A percentile compares a stretch with the other conserved stretches of the same genome.
Evolutionary conservation across 2,329 filamentous ascomycete genomes (phyloP).

Genomic region (Grosmannia clavigera): DNA sequence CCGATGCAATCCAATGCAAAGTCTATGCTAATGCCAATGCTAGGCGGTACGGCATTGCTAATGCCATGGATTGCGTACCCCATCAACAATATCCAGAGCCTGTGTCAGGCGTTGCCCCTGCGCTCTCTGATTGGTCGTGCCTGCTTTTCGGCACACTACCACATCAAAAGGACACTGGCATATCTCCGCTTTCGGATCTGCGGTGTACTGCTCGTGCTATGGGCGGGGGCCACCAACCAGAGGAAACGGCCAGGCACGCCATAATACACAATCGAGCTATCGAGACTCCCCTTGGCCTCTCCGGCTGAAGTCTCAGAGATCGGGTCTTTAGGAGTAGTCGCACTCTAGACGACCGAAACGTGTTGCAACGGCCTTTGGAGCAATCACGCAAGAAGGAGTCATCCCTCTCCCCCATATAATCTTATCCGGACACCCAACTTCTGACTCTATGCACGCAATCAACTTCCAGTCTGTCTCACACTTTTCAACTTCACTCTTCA

Average conservation of each 20-base stretch:
- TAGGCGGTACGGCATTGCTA: no score
- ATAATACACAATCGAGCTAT: background rate
- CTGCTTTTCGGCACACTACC: background rate
- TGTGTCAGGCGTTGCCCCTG: background rate
- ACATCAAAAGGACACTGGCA: background rate
- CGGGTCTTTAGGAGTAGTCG: background rate
- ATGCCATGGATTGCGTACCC: no score
- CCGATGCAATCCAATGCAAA: background rate
- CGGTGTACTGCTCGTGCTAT: background rate
- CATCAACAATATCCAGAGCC: background rate
- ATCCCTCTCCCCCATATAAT: background rate
- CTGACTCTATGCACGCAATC: background rate
- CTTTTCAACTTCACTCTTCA: background rate
- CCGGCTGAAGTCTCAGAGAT: background rate
- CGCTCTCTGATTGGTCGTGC: background rate
- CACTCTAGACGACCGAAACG: background rate
- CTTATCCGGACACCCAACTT: background rate
- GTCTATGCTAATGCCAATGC: no score
- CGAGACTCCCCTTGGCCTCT: background rate
- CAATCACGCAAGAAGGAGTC: constrained; percentile 5
- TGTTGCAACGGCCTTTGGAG: background rate
- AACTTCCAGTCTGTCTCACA: background rate
- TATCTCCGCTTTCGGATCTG: constrained; percentile 5
- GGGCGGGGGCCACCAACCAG: background rate
- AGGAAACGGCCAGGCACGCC: background rate